Base-by-base conservation (phyloP, 768 basidiomycete genomes). In the Leccinum truebloodii region DNA sequence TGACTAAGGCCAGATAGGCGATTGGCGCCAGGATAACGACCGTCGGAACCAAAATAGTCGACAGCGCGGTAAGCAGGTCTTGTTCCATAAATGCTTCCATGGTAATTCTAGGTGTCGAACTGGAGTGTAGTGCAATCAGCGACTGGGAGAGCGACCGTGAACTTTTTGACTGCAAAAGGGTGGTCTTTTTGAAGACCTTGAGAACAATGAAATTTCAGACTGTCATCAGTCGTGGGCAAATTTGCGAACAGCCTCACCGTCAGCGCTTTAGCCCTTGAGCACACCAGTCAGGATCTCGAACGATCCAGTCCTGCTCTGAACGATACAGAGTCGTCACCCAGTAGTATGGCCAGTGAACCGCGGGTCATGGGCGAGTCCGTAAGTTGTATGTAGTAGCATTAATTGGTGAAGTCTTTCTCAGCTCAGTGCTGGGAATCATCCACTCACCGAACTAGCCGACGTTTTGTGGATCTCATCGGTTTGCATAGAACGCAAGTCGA, bases 1-100 rank as follows among this genome's bases (percentile, higher is more conserved):
- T 59, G 22, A 50, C 54, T 18, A 64, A 18, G 10, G 59, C 13
- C 46, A 74, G 30, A 50, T 67, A 74, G 39, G 60, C 55, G 26
- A 69, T 20, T 0, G 69, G 59, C 1, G 32, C 64, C 1, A 72
- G 50, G 20, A 67, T 48, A 1, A 62, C 2, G 30, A 62, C 12
- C 20, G 57, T 37, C 4, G 62, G 54, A 28, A 65, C 53, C 55
- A 69, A 48, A 24, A 62, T 34, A 41, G 63, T 55, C 28, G 60
- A 59, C 24, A 71, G 30, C 35, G 52, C 49, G 39, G 49, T 34
- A 3, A 57, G 34, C n/a, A 59, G 14, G n/a, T 55, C 37, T 12
- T 24, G 59, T 34, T 63, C 54, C 54, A 60, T 18, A 39, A 59
- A 52, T 6, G 35, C 16, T 18, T 54, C 35, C 58, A 62, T 60